Percentiles rank a stretch among this genome's conserved stretches.
Evolutionary conservation across 495 filamentous ascomycete genomes (phyloP).

Genomic region (Astrothelium subdiscretum): DNA sequence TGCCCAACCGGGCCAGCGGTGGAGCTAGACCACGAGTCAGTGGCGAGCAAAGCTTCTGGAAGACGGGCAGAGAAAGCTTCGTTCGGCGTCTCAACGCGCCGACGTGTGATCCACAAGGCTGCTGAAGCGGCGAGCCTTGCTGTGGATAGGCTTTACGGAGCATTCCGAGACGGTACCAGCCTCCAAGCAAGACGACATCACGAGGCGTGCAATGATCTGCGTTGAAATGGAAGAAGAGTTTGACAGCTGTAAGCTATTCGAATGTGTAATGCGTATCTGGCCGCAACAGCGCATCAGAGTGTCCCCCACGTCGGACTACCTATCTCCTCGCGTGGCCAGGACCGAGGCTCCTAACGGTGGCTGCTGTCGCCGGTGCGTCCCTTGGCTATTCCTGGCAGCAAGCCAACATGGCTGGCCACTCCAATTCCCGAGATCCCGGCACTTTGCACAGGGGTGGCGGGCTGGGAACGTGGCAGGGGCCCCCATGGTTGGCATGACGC

Average conservation of each 20-base stretch:
- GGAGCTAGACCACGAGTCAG: neutral
- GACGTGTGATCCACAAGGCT: neutral
- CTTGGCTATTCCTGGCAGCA: neutral
- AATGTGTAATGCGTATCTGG: too few species aligned
- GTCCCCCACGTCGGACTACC: neutral
- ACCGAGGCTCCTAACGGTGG: neutral
- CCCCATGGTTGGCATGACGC: neutral
- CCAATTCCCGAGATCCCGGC: constrained; percentile 2
- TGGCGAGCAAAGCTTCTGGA: neutral
- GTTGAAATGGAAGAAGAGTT: neutral
- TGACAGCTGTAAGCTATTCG: too few species aligned
- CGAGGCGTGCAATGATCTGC: neutral
- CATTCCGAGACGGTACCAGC: neutral
- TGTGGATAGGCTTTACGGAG: neutral
- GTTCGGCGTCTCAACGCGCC: neutral
- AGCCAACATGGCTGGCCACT: neutral
- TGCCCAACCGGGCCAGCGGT: neutral
- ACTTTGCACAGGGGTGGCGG: neutral
- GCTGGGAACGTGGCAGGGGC: neutral
- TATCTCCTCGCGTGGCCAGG: neutral
- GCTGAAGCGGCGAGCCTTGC: neutral
- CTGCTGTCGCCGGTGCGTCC: neutral
- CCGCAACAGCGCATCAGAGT: neutral
- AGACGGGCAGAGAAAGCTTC: neutral
- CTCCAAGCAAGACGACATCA: neutral